These are phyloP conservation scores for Eucalyptus pumila DNA, from an alignment of 345 rosid species.

Conservation along the genomic window DNA sequence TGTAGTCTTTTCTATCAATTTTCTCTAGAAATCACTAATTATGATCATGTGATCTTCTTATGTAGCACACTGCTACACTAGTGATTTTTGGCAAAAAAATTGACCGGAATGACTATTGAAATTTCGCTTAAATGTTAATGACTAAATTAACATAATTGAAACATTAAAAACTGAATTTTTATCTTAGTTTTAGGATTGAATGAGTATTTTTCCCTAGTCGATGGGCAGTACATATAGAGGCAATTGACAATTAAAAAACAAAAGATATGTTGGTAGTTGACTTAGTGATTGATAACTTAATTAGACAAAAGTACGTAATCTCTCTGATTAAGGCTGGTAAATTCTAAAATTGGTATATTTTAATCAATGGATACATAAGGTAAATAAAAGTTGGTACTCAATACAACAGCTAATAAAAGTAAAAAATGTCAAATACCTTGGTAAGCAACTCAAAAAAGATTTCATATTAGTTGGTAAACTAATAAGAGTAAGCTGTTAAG, in stretches of 20 bases:
- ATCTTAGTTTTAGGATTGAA: not conserved
- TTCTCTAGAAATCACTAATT: rapidly evolving
- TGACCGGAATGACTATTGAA: not conserved
- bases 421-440: not conserved
- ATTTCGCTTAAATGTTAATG: not conserved
- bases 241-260: not conserved
- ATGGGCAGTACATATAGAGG: not conserved
- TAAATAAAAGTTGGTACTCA: too few relatives aligned
- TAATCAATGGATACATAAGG: not conserved
- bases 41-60: too few relatives aligned
- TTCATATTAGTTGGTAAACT: not conserved
- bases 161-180: not conserved
- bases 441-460: too few relatives aligned
- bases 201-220: not conserved
- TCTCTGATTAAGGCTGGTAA: not conserved
- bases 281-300: not conserved
- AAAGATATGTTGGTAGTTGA: not conserved
- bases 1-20: too few relatives aligned
- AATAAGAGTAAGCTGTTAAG: too few relatives aligned
- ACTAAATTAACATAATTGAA: not conserved
- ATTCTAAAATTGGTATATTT: too few relatives aligned
- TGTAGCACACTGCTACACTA: not conserved
- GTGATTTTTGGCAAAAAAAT: not conserved
- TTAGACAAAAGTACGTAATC: not conserved
- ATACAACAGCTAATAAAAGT: too few relatives aligned